phyloP scores from a whole-genome alignment of 805 yeast species.

The Starmerella bombi region DNA sequence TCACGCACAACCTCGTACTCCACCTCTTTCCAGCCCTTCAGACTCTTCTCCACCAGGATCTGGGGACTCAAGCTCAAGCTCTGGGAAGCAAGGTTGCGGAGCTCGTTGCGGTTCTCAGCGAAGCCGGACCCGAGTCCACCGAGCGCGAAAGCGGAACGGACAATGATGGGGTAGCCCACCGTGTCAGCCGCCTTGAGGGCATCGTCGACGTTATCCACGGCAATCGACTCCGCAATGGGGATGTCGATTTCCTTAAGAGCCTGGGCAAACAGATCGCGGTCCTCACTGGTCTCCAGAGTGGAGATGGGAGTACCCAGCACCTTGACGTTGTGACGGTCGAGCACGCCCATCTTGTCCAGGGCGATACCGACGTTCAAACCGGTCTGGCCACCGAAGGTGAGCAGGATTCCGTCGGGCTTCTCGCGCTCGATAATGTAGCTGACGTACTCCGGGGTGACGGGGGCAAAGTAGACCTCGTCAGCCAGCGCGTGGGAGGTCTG shows the following conservation, averaged over 20 bases:
- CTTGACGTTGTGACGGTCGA: slow-evolving; percentile 79
- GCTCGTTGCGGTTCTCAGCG: slow-evolving; percentile 70
- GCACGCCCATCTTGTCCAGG: slow-evolving; percentile 86
- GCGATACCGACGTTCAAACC: slow-evolving; percentile 92
- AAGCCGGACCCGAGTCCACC: slow-evolving; percentile 98
- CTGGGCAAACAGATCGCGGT: slow-evolving; percentile 88
- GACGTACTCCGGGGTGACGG: slow-evolving; percentile 94
- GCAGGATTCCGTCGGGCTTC: slow-evolving; percentile 86
- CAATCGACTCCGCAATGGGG: slow-evolving; percentile 93
- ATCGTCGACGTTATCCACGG: slow-evolving; percentile 86
- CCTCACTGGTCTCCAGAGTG: slow-evolving; percentile 93
- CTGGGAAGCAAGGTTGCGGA: slow-evolving; percentile 76
- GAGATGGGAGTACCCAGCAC: slow-evolving; percentile 96
- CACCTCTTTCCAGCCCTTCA: slow-evolving; percentile 98
- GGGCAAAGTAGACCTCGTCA: slow-evolving; percentile 88
- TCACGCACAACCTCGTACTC: slow-evolving; percentile 98
- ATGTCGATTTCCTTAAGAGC: slow-evolving; percentile 90
- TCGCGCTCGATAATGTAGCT: slow-evolving; percentile 92
- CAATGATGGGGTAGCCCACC: slow-evolving; percentile 92
- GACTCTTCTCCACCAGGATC: slow-evolving; percentile 87
- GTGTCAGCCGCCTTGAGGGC: slow-evolving; percentile 78
- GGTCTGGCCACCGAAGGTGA: slow-evolving; percentile 98
- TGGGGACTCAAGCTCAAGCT: slow-evolving; percentile 86
- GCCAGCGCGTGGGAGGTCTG: slow-evolving; percentile 93
- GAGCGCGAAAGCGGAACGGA: slow-evolving; percentile 91